Evolutionary conservation across 2,329 filamentous ascomycete species (phyloP), one percentile per base, ranked within the genome.

Genomic region (Cladophialophora carrionii): DNA sequence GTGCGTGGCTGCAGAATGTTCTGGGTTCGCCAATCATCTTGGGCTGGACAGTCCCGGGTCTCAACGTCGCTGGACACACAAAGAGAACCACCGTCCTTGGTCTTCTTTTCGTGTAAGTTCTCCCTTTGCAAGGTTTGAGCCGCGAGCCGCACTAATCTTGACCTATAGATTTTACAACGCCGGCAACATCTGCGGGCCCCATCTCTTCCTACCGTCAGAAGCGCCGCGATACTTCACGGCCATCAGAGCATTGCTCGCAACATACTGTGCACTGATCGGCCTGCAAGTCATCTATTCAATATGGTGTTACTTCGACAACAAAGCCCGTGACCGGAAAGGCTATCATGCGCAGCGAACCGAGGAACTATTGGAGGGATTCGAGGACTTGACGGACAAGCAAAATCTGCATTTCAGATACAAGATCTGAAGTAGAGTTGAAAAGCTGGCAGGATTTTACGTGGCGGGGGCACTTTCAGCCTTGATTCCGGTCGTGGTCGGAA

Each of bases 1-100:
- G 82, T 69, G 82, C 81, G 7, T 84, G 83, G 83, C 72, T 85
- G 12, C 81, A 83, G 65, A 81, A 81, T 49, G 74, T 83, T 2
- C 65, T 84, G 46, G 82, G 82, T 4, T 80, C 81, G 0, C 80
- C 82, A 0, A 78, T 85, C 2, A 80, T 84, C 46, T 68, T 84
- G 0, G 82, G 76, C 43, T 85, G 82, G 83, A 84, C 82, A 26
- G 68, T 84, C 0, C 77, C 83, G 12, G 80, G 77, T 2, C 74
- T 78, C n/a, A 82, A 77, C 67, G 73, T 80, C 12, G 78, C 81
- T 0, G 82, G 82, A 0, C 82, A 85, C 68, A 84, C 82, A 1
- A 84, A 84, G 73, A 78, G 83, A 37, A 79, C 77, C 9, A 77
- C 80, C 0, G 79, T 82, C 0, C 81, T 82, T 29, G 82, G 82